phyloP scores from a whole-genome alignment of 2,329 filamentous ascomycete genomes.

The Pseudopithomyces chartarum region DNA sequence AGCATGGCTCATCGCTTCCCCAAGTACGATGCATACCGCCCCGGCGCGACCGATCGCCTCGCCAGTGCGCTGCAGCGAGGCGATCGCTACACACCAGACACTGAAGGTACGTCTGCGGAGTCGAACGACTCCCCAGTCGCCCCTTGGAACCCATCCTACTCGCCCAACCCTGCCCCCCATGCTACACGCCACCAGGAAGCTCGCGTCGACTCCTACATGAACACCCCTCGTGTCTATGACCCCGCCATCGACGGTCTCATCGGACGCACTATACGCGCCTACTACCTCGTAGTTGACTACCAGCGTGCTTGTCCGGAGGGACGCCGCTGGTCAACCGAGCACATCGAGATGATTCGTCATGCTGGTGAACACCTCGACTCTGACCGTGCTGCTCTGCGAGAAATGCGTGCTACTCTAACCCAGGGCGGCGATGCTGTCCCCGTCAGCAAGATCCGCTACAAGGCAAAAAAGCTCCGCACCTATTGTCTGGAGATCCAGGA shows the following conservation, averaged over 20 bases:
- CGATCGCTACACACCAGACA: background rate
- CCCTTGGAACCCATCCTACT: too few species aligned
- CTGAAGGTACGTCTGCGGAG: background rate
- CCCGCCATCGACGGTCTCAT: conserved; percentile 16
- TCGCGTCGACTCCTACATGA: background rate
- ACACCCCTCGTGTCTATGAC: conserved; percentile 14
- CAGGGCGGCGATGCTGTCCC: background rate
- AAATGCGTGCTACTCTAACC: background rate
- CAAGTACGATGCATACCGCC: background rate
- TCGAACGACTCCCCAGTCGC: background rate
- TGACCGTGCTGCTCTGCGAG: background rate
- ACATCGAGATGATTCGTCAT: conserved; percentile 15
- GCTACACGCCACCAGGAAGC: background rate
- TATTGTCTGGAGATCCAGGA: conserved; percentile 1
- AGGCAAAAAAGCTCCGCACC: background rate
- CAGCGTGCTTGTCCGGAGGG: conserved; percentile 19
- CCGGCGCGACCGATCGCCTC: background rate
- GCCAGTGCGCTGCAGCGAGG: background rate
- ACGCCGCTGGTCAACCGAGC: conserved; percentile 19
- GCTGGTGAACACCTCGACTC: conserved; percentile 13
- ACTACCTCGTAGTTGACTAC: conserved; percentile 25
- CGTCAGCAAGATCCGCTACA: background rate
- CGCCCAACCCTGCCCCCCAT: background rate
- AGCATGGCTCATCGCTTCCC: background rate
- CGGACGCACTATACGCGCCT: conserved; percentile 21